Conservation (phyloP, 768 basidiomycete species). For the Boletus vinaceobasis region DNA sequence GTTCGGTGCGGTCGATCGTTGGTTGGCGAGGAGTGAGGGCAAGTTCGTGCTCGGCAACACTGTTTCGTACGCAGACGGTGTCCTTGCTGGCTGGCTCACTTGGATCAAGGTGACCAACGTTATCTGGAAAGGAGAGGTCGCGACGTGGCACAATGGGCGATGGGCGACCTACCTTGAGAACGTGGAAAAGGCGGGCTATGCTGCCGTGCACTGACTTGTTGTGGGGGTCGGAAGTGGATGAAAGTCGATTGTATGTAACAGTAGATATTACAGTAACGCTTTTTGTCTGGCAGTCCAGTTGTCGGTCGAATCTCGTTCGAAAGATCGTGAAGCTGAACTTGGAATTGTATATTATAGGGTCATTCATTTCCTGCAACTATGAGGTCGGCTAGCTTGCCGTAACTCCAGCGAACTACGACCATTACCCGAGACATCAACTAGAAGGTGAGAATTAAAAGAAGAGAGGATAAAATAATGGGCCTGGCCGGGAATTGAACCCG, state of each 20-base stretch:
- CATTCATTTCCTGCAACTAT: neutral
- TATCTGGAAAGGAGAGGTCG: conserved; percentile 34
- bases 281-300: neutral
- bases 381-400: neutral
- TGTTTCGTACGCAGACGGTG: conserved; percentile 35
- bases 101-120: conserved; percentile 34
- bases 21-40: conserved; percentile 29
- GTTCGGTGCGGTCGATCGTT: conserved; percentile 24
- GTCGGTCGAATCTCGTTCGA: neutral
- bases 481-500: conserved; percentile 59
- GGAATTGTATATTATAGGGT: neutral
- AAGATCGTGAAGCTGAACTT: neutral
- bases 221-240: neutral
- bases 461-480: conserved; percentile 28
- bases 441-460: neutral
- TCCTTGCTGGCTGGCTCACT: conserved; percentile 32
- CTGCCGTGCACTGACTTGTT: conserved; percentile 11
- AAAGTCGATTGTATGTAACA: neutral
- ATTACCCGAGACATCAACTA: neutral
- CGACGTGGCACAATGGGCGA: conserved; percentile 37
- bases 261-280: neutral
- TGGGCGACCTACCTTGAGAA: conserved; percentile 35
- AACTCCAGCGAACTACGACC: conserved; percentile 3
- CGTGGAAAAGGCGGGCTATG: conserved; percentile 32
- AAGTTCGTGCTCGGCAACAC: conserved; percentile 35